Percentiles rank a stretch among this genome's conserved stretches.
These are phyloP conservation scores for Clitopilus passeckerianus DNA, from an alignment of 768 basidiomycete species.

Conservation along the genomic window DNA sequence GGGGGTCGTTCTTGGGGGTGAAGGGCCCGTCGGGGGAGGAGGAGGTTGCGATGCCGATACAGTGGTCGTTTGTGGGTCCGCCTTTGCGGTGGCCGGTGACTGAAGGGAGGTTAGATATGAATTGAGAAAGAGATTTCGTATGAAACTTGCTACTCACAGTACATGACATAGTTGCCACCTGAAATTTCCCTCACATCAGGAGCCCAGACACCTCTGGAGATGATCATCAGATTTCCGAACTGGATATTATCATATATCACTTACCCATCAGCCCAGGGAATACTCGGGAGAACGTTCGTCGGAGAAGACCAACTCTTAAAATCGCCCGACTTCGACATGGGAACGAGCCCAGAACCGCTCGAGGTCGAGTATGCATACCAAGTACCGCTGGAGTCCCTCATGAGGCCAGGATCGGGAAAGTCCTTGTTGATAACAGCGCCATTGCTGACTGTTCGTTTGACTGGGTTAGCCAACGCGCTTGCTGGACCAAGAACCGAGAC, in stretches of 20 bases:
- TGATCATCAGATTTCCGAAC: not conserved
- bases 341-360: constrained; percentile 1
- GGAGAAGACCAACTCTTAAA: not conserved
- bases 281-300: not conserved
- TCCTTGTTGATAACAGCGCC: constrained; percentile 1
- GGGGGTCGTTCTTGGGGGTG: not conserved
- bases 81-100: constrained; percentile 2
- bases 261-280: constrained; percentile 3
- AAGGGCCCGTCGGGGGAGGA: constrained; percentile 1
- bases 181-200: constrained; percentile 1
- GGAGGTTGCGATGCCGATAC: constrained; percentile 1
- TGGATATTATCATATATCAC: not conserved
- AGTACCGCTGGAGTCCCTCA: constrained; percentile 2
- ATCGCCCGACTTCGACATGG: constrained; percentile 1
- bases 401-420: constrained; percentile 1
- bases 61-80: constrained; percentile 1
- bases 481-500: not conserved
- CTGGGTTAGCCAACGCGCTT: not conserved
- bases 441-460: constrained; percentile 1
- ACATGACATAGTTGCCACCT: constrained; percentile 1
- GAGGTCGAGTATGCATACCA: constrained; percentile 3
- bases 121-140: not conserved
- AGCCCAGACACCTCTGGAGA: not conserved
- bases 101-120: not conserved
- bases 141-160: not conserved